phyloP scores from a whole-genome alignment of 1,139 yeast species.

The Suhomyces bolitotheri region DNA sequence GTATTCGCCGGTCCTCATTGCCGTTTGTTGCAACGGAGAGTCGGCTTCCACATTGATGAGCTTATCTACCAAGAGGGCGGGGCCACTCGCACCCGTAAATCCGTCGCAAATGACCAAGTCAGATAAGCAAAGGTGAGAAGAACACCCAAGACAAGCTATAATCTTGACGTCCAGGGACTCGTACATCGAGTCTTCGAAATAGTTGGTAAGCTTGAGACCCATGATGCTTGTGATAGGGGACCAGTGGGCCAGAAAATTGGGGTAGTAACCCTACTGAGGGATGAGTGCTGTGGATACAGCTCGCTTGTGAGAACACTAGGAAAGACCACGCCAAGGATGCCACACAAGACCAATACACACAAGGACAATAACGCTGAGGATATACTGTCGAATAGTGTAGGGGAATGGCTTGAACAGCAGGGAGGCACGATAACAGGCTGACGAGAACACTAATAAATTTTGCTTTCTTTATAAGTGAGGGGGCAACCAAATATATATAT shows the following conservation, averaged over 20 bases:
- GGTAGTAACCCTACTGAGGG: too few relatives aligned
- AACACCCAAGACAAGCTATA: slow-evolving; percentile 52
- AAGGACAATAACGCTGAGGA: too few relatives aligned
- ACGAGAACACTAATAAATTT: too few relatives aligned
- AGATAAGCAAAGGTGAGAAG: slow-evolving; percentile 52
- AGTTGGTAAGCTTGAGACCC: slow-evolving; percentile 43
- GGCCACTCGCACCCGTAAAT: slow-evolving; percentile 53
- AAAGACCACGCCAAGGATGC: too few relatives aligned
- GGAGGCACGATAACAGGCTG: too few relatives aligned
- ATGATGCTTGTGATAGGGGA: slow-evolving; percentile 15
- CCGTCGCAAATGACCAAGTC: slow-evolving; percentile 49
- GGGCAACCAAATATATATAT: too few relatives aligned
- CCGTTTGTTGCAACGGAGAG: slow-evolving; percentile 33
- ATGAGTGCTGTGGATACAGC: too few relatives aligned
- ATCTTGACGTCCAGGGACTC: slow-evolving; percentile 42
- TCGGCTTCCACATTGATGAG: slow-evolving; percentile 45
- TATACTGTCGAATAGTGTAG: too few relatives aligned
- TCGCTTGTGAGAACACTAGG: too few relatives aligned
- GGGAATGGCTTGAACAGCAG: too few relatives aligned
- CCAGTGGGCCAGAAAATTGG: background rate
- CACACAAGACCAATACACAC: too few relatives aligned
- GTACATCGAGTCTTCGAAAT: slow-evolving; percentile 36
- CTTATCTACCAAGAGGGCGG: slow-evolving; percentile 52
- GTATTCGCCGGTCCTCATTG: slow-evolving; percentile 74
- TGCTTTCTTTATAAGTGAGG: too few relatives aligned